Conservation (phyloP, 306 rosid species). For the Vigna nakashimae region DNA sequence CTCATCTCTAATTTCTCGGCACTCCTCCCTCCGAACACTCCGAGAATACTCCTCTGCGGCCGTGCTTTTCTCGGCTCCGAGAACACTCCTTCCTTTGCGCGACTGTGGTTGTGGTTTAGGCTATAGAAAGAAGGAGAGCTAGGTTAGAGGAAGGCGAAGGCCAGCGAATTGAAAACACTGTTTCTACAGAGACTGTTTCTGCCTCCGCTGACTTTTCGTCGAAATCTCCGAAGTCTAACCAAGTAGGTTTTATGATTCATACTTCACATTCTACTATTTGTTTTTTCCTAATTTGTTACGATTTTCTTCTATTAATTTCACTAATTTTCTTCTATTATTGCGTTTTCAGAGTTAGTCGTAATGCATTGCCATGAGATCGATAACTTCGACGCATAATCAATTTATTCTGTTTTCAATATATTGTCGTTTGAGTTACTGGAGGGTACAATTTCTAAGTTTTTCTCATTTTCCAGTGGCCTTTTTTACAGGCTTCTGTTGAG, state of each 20-base stretch:
- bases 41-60: too few relatives aligned
- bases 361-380: too few relatives aligned
- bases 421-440: constrained; percentile 5
- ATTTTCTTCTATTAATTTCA: neutral
- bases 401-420: constrained; percentile 2
- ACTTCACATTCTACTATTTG: neutral
- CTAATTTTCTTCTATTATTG: neutral
- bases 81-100: too few relatives aligned
- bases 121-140: too few relatives aligned
- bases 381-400: neutral
- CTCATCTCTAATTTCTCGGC: too few relatives aligned
- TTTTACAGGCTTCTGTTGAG: constrained; percentile 1
- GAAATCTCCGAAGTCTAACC: too few relatives aligned
- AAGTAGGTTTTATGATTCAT: too few relatives aligned
- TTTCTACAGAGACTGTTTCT: neutral
- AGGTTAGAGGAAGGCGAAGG: too few relatives aligned
- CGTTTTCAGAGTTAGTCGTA: neutral
- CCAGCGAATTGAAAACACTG: constrained; percentile 41
- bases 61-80: too few relatives aligned
- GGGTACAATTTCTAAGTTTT: constrained; percentile 8
- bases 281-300: neutral
- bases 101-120: too few relatives aligned
- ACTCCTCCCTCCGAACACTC: too few relatives aligned
- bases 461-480: constrained; percentile 17
- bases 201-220: too few relatives aligned